phyloP scores from a whole-genome alignment of 108 stramenopile species.

The Skeletonema potamos region DNA sequence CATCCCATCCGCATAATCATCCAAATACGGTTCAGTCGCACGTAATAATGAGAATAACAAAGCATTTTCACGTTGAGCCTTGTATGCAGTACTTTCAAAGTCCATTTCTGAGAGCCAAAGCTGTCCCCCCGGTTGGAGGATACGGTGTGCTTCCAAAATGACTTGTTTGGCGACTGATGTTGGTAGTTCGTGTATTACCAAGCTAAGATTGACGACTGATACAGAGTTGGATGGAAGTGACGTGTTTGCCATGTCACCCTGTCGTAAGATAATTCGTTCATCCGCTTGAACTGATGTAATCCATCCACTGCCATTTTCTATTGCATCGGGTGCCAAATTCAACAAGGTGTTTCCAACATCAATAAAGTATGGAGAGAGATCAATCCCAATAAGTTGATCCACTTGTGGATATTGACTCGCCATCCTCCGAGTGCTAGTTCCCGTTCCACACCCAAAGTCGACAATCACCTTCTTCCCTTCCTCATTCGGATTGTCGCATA shows the following conservation, averaged over 20 bases:
- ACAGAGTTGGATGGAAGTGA: slow-evolving; percentile 47
- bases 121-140: slow-evolving; percentile 67
- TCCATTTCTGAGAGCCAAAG: slow-evolving; percentile 86
- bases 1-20: slow-evolving; percentile 79
- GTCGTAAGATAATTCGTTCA: slow-evolving; percentile 57
- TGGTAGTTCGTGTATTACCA: slow-evolving; percentile 80
- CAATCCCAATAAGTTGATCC: slow-evolving; percentile 56
- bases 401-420: slow-evolving; percentile 64
- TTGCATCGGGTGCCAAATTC: slow-evolving; percentile 49
- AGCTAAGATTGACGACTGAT: slow-evolving; percentile 69
- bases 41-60: slow-evolving; percentile 71
- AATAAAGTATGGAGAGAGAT: slow-evolving; percentile 72
- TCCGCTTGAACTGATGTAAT: slow-evolving; percentile 60
- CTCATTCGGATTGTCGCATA: slow-evolving; percentile 16
- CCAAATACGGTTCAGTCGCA: slow-evolving; percentile 81
- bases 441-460: slow-evolving; percentile 81
- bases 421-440: slow-evolving; percentile 69
- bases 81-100: slow-evolving; percentile 80
- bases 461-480: slow-evolving; percentile 34
- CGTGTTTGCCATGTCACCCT: slow-evolving; percentile 61
- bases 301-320: slow-evolving; percentile 54
- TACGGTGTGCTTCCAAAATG: slow-evolving; percentile 62
- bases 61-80: slow-evolving; percentile 74
- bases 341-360: slow-evolving; percentile 58
- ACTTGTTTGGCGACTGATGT: slow-evolving; percentile 42